A percentile compares a stretch with the other conserved stretches of the same genome.
Conservation (phyloP, 1,139 yeast genomes). For the Taphrina pruni region DNA sequence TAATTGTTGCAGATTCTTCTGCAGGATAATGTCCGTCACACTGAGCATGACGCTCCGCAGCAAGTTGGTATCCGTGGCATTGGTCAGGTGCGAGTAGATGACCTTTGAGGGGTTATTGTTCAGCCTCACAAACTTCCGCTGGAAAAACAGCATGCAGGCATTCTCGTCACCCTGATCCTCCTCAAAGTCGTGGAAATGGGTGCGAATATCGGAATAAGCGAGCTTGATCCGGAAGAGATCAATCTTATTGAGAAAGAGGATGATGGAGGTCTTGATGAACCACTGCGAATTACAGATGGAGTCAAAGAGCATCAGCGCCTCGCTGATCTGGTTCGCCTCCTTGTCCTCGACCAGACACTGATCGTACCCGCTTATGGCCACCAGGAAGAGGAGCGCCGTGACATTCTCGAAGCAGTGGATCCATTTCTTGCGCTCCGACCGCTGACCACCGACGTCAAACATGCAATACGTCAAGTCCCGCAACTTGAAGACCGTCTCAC, state of each 20-base stretch:
- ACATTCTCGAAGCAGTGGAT: slow-evolving; percentile 93
- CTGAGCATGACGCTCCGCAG: slow-evolving; percentile 62
- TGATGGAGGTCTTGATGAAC: slow-evolving; percentile 86
- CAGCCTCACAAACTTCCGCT: slow-evolving; percentile 64
- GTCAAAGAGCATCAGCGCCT: slow-evolving; percentile 82
- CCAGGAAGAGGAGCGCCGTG: slow-evolving; percentile 86
- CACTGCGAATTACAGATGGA: slow-evolving; percentile 83
- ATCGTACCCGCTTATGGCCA: slow-evolving; percentile 91
- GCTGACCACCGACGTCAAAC: slow-evolving; percentile 96
- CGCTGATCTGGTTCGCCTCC: slow-evolving; percentile 87
- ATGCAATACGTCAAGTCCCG: slow-evolving; percentile 62
- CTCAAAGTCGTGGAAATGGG: slow-evolving; percentile 69
- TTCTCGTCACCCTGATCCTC: slow-evolving; percentile 59
- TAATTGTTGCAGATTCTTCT: slow-evolving; percentile 63
- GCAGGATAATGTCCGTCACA: slow-evolving; percentile 87
- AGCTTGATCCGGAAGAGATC: slow-evolving; percentile 81
- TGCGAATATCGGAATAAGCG: slow-evolving; percentile 63
- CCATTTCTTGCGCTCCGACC: slow-evolving; percentile 94
- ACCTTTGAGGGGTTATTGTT: slow-evolving; percentile 67
- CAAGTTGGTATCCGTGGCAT: slow-evolving; percentile 73
- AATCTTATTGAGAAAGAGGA: slow-evolving; percentile 83
- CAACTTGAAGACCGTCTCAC: slow-evolving; percentile 81
- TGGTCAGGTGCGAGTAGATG: slow-evolving; percentile 86
- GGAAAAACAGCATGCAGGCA: slow-evolving; percentile 71
- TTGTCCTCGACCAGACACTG: slow-evolving; percentile 90